Conservation (phyloP, 129 eudicot species). For the Artemisia tridentata region DNA sequence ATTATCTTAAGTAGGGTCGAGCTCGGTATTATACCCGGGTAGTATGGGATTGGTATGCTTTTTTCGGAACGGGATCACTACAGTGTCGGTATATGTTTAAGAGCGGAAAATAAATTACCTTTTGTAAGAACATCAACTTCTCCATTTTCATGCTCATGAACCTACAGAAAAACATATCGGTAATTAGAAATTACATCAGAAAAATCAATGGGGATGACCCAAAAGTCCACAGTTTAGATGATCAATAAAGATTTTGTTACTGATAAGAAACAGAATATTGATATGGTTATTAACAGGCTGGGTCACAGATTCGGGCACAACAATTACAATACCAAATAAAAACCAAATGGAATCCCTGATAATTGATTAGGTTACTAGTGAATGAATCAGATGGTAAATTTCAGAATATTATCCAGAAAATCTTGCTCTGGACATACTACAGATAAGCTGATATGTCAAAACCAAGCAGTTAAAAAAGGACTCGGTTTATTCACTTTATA, state of each 20-base stretch:
- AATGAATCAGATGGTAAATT: neutral
- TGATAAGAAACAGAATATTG: neutral
- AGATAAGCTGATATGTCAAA: neutral
- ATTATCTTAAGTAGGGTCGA: neutral
- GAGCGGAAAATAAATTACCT: conserved; percentile 44
- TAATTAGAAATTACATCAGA: neutral
- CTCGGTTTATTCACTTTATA: neutral
- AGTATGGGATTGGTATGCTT: no score
- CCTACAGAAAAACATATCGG: conserved; percentile 41
- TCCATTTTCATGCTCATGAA: conserved; percentile 90
- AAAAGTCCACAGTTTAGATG: neutral
- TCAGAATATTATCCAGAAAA: neutral
- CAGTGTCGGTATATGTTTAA: neutral
- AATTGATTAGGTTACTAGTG: neutral
- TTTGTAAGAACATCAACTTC: conserved; percentile 95
- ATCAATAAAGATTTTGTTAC: conserved; percentile 11
- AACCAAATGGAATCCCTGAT: conserved; percentile 11
- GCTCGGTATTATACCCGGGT: neutral
- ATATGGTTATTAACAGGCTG: neutral
- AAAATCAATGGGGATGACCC: neutral
- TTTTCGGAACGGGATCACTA: no score
- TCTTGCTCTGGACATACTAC: neutral
- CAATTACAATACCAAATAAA: conserved; percentile 10
- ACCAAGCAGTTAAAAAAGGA: neutral
- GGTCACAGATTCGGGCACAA: neutral